phyloP scores from a whole-genome alignment of 2,329 filamentous ascomycete genomes.

The Sporothrix curviconia region DNA sequence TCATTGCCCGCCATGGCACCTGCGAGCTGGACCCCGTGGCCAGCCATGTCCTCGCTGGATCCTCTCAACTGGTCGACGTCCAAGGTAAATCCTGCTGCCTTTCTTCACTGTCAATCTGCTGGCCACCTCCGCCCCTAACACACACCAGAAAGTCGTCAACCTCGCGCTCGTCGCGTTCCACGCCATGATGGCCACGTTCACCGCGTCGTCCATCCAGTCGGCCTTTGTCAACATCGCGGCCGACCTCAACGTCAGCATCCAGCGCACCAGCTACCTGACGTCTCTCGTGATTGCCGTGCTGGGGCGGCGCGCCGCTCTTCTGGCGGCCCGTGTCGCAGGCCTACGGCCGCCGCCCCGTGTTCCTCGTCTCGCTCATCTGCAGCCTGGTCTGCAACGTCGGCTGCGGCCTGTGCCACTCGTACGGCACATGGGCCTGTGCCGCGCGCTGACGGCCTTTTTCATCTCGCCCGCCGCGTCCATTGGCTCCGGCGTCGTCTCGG shows the following conservation, averaged over 20 bases:
- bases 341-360: slow-evolving; percentile 49
- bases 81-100: not conserved
- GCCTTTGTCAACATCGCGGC: slow-evolving; percentile 47
- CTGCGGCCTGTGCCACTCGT: slow-evolving; percentile 43
- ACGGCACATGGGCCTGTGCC: slow-evolving; percentile 43
- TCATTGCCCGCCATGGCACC: slow-evolving; percentile 10
- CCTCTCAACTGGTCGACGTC: slow-evolving; percentile 9
- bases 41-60: slow-evolving; percentile 5
- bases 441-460: slow-evolving; percentile 48
- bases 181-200: slow-evolving; percentile 51
- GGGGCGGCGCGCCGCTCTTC: slow-evolving; percentile 47
- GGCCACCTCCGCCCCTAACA: not conserved
- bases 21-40: slow-evolving; percentile 12
- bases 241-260: slow-evolving; percentile 42
- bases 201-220: slow-evolving; percentile 46
- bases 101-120: not conserved
- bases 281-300: slow-evolving; percentile 50
- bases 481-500: slow-evolving; percentile 50
- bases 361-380: slow-evolving; percentile 43
- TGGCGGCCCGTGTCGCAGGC: slow-evolving; percentile 50
- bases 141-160: slow-evolving; percentile 44
- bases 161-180: slow-evolving; percentile 50
- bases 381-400: slow-evolving; percentile 46
- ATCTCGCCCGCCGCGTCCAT: slow-evolving; percentile 47
- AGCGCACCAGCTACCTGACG: slow-evolving; percentile 46